Evolutionary conservation across 176 grass and related monocot genomes (phyloP).

Genomic region (Lolium rigidum): DNA sequence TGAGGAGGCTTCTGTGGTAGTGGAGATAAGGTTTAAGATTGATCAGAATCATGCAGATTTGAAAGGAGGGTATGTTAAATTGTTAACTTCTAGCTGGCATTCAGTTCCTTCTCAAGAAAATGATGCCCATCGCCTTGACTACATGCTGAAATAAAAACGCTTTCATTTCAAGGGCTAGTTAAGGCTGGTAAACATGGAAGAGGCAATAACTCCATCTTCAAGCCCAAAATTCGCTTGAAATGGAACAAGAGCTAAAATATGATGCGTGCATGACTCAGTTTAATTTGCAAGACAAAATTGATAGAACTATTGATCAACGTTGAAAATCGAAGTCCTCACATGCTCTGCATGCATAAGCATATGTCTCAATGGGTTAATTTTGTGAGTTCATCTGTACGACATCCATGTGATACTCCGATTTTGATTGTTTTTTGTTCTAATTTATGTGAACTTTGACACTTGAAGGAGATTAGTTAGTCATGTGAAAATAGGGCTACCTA

Average conservation of each 20-base stretch:
- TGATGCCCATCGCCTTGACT: slow-evolving; percentile 5
- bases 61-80: slow-evolving; percentile 77
- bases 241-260: not conserved
- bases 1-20: slow-evolving; percentile 74
- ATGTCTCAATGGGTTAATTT: not conserved
- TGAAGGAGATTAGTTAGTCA: slow-evolving; percentile 8
- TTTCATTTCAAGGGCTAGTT: slow-evolving; percentile 5
- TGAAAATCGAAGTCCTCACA: not conserved
- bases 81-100: slow-evolving; percentile 38
- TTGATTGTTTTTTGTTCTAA: not conserved
- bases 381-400: not conserved
- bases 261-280: not conserved
- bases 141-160: not conserved
- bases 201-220: not conserved
- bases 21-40: slow-evolving; percentile 92
- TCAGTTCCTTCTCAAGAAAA: not conserved
- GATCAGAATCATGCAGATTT: slow-evolving; percentile 87
- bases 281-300: slow-evolving; percentile 4
- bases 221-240: not conserved
- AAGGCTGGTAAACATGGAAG: not conserved
- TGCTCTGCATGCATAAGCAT: not conserved
- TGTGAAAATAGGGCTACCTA: slow-evolving; percentile 9
- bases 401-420: not conserved
- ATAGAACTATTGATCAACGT: not conserved
- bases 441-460: not conserved